Conservation (phyloP, 75 land plant genomes). For the Pinus albicaulis region DNA sequence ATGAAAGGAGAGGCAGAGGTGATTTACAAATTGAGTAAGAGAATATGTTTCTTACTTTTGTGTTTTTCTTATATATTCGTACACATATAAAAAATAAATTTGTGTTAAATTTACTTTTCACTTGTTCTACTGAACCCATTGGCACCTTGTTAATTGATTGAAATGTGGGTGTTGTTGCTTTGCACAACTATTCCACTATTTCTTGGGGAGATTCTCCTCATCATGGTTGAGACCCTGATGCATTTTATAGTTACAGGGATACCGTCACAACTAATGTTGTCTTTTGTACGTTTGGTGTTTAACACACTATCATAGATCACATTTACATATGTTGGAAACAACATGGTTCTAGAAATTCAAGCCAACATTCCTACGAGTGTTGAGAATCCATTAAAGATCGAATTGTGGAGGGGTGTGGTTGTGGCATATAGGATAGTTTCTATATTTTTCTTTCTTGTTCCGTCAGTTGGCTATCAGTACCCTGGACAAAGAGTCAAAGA, state of each 20-base stretch:
- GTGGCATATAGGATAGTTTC: constrained; percentile 69
- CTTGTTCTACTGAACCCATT: no score
- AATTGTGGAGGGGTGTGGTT: constrained; percentile 80
- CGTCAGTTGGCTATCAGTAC: constrained; percentile 60
- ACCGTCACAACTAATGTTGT: constrained; percentile 15
- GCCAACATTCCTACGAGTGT: constrained; percentile 76
- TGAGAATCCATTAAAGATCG: constrained; percentile 53
- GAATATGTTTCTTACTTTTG: no score
- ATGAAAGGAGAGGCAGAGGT: no score
- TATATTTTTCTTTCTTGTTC: constrained; percentile 73
- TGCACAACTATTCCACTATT: constrained; percentile 62
- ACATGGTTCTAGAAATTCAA: constrained; percentile 78
- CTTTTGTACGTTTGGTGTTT: constrained; percentile 44
- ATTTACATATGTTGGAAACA: constrained; percentile 80
- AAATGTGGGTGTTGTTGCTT: not conserved
- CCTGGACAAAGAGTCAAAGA: constrained; percentile 51
- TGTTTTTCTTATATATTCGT: no score
- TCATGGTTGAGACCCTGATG: constrained; percentile 27
- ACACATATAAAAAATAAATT: no score
- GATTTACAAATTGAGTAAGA: no score
- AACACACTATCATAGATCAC: constrained; percentile 59
- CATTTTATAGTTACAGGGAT: constrained; percentile 22
- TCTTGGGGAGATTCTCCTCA: constrained; percentile 49
- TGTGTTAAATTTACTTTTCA: no score
- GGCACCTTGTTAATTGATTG: no score